A percentile compares a stretch with the other conserved stretches of the same genome.
These are phyloP conservation scores for Rutstroemia sydowiana DNA, from an alignment of 2,329 filamentous ascomycete species.

Conservation along the genomic window DNA sequence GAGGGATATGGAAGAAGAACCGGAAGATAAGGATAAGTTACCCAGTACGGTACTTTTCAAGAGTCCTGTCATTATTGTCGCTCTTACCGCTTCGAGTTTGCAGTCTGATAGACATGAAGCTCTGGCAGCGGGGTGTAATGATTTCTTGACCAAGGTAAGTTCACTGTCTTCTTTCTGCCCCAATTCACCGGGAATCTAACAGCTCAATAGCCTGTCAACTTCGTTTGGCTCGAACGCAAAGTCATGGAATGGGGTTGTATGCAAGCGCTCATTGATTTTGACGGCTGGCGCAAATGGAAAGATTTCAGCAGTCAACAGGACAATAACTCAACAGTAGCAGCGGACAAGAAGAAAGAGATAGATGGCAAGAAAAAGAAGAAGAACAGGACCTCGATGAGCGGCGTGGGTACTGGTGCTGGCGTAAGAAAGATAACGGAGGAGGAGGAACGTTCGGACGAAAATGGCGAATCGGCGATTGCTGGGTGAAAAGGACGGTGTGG, in stretches of 20 bases:
- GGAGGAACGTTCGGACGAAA: too few relatives aligned
- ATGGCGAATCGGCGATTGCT: too few relatives aligned
- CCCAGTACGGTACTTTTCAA: slow-evolving; percentile 71
- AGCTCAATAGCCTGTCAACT: slow-evolving; percentile 75
- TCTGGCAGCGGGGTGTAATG: slow-evolving; percentile 90
- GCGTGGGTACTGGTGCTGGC: too few relatives aligned
- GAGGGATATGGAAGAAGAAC: slow-evolving; percentile 36
- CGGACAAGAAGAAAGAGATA: not conserved
- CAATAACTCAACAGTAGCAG: not conserved
- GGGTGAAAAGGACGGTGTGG: too few relatives aligned
- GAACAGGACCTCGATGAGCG: too few relatives aligned
- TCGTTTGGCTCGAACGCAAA: slow-evolving; percentile 94
- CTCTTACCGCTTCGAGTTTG: slow-evolving; percentile 85
- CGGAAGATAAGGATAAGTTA: slow-evolving; percentile 61
- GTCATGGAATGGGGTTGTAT: slow-evolving; percentile 99
- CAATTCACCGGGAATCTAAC: not conserved
- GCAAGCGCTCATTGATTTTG: slow-evolving; percentile 97
- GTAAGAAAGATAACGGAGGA: too few relatives aligned
- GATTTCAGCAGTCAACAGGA: slow-evolving; percentile 46
- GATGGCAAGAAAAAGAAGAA: not conserved
- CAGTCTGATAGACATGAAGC: slow-evolving; percentile 95
- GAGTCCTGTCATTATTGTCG: slow-evolving; percentile 95
- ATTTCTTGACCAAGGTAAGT: slow-evolving; percentile 91
- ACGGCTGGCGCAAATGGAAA: slow-evolving; percentile 97
- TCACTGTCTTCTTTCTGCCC: not conserved